These are phyloP conservation scores for Arthrobotrys iridis DNA, from an alignment of 2,329 filamentous ascomycete species.

Conservation along the genomic window DNA sequence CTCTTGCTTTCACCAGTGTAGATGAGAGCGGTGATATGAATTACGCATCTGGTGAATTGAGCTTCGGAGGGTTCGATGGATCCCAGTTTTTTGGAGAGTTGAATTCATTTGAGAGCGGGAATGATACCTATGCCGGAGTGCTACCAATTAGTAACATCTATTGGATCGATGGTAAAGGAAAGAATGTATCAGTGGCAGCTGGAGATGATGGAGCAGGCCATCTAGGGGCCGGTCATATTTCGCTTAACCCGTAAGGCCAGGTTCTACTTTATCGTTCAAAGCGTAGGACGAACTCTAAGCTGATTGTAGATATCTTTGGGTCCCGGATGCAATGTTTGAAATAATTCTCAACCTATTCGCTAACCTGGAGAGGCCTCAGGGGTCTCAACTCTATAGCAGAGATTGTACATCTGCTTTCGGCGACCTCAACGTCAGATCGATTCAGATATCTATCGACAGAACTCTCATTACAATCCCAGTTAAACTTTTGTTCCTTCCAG, in stretches of 20 bases:
- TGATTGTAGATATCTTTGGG: conserved; percentile 37
- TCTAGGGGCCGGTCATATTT: conserved; percentile 12
- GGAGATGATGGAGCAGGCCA: conserved; percentile 17
- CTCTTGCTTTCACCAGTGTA: conserved; percentile 32
- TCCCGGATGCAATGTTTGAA: conserved; percentile 38
- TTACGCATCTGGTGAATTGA: conserved; percentile 29
- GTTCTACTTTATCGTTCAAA: background rate
- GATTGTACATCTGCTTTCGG: conserved; percentile 8
- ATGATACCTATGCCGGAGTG: background rate
- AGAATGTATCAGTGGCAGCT: conserved; percentile 26
- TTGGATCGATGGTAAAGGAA: conserved; percentile 27
- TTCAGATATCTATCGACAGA: conserved; percentile 39
- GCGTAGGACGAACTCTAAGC: background rate
- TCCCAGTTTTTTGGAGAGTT: conserved; percentile 36
- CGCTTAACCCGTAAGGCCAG: conserved; percentile 37
- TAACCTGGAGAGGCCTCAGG: conserved; percentile 4
- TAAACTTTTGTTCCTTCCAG: background rate
- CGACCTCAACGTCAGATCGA: background rate
- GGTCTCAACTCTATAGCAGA: conserved; percentile 9
- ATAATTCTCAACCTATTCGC: conserved; percentile 32
- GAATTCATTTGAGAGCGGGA: conserved; percentile 8
- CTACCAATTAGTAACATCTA: conserved; percentile 40
- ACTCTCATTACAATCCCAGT: conserved; percentile 35
- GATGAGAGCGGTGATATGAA: conserved; percentile 6
- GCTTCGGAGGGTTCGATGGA: conserved; percentile 37